Evolutionary conservation across 352 stramenopile genomes (phyloP).

Genomic region (Albugo candida): DNA sequence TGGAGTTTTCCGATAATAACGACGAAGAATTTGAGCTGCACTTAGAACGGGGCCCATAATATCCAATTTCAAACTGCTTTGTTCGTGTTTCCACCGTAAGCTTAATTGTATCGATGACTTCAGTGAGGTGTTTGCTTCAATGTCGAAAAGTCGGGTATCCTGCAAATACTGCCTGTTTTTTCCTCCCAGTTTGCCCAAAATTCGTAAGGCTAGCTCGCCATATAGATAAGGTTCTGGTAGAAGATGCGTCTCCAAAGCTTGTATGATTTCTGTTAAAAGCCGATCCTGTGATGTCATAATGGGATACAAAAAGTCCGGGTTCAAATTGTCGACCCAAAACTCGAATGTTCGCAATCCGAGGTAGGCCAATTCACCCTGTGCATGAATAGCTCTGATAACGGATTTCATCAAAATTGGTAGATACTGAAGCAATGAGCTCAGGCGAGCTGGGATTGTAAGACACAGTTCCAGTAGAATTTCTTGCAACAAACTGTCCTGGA

Average conservation of each 20-base stretch:
- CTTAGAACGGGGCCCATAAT: too few relatives aligned
- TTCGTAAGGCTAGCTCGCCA: constrained; percentile 87
- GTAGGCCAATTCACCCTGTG: constrained; percentile 88
- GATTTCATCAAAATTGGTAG: constrained; percentile 91
- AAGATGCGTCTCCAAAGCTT: constrained; percentile 89
- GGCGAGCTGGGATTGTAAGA: constrained; percentile 88
- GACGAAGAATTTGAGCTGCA: too few relatives aligned
- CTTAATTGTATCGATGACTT: not conserved
- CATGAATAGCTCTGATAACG: constrained; percentile 87
- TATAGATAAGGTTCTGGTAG: constrained; percentile 94
- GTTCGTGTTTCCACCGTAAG: not conserved
- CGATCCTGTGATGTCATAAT: constrained; percentile 83
- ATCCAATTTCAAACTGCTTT: too few relatives aligned
- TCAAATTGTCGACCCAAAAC: constrained; percentile 98
- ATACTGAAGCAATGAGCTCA: constrained; percentile 94
- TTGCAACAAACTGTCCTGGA: constrained; percentile 69
- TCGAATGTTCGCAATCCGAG: constrained; percentile 90
- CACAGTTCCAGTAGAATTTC: constrained; percentile 91
- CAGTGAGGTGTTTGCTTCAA: constrained; percentile 1
- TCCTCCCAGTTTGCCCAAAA: constrained; percentile 95
- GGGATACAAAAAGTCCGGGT: constrained; percentile 91
- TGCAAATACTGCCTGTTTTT: constrained; percentile 81
- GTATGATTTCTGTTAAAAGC: constrained; percentile 87
- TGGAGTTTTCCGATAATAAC: constrained; percentile 1
- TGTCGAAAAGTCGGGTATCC: constrained; percentile 53